Conservation (phyloP, 2,329 filamentous ascomycete genomes). For the Emericellopsis atlantica region DNA sequence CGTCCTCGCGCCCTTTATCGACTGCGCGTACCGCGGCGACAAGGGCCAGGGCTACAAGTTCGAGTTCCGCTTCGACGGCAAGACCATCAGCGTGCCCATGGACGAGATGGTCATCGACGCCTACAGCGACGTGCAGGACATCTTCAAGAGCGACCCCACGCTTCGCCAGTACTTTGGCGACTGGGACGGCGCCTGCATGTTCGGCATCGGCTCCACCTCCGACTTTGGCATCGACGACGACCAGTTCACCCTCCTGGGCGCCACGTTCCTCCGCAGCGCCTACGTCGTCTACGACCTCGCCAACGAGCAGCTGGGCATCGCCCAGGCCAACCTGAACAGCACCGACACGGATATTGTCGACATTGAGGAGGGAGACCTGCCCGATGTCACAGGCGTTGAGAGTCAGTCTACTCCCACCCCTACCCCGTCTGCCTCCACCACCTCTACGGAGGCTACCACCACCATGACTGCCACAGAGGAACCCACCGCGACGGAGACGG, state of each 20-base stretch:
- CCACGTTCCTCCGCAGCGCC: slow-evolving; percentile 43
- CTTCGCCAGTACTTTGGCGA: slow-evolving; percentile 18
- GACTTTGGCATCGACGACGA: slow-evolving; percentile 15
- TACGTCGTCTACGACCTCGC: slow-evolving; percentile 44
- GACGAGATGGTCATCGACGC: slow-evolving; percentile 37
- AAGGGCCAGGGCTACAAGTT: slow-evolving; percentile 31
- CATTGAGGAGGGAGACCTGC: slow-evolving; percentile 26
- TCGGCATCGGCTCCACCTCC: slow-evolving; percentile 35
- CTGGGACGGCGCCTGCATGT: slow-evolving; percentile 34
- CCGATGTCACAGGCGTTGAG: slow-evolving; percentile 28
- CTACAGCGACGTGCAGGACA: slow-evolving; percentile 21
- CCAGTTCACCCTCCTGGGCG: slow-evolving; percentile 36
- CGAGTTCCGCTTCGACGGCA: slow-evolving; percentile 36
- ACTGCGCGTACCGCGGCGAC: slow-evolving; percentile 34
- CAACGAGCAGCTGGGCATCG: slow-evolving; percentile 36
- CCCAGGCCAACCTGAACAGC: slow-evolving; percentile 37
- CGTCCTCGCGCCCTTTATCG: slow-evolving; percentile 34
- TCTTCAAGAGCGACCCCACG: slow-evolving; percentile 17
- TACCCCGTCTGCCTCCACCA: not conserved
- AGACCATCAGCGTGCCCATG: slow-evolving; percentile 35
- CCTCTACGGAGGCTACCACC: not conserved
- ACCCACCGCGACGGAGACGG: not conserved
- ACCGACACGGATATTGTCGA: slow-evolving; percentile 30
- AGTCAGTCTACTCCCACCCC: slow-evolving; percentile 10
- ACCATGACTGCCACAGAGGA: not conserved